phyloP scores from a whole-genome alignment of 1,284 basidiomycete genomes.

The Tremellales sp. region DNA sequence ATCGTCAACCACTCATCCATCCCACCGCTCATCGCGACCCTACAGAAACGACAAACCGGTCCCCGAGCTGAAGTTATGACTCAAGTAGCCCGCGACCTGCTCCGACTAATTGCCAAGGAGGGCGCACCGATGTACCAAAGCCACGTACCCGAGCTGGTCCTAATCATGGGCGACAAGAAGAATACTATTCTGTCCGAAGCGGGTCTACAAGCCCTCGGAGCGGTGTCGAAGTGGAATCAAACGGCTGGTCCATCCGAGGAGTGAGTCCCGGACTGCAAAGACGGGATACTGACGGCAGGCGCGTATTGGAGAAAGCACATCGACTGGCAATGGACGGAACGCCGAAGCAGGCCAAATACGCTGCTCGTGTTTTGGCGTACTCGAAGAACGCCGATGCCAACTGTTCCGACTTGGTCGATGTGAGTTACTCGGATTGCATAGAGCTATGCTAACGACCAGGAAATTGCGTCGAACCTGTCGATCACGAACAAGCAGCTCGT shows the following conservation, averaged over 20 bases:
- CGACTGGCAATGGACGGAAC: conserved; percentile 62
- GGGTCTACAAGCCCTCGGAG: conserved; percentile 69
- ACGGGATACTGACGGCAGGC: conserved; percentile 4
- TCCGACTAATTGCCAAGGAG: conserved; percentile 67
- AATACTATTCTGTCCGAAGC: conserved; percentile 62
- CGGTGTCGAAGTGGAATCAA: conserved; percentile 60
- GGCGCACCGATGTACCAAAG: conserved; percentile 67
- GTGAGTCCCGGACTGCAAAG: conserved; percentile 51
- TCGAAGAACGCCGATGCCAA: conserved; percentile 55
- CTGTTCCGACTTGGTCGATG: conserved; percentile 61
- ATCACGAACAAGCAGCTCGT: conserved; percentile 37
- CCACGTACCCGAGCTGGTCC: conserved; percentile 70
- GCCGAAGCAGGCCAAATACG: conserved; percentile 76
- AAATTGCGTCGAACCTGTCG: background rate
- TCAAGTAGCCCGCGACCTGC: conserved; percentile 36
- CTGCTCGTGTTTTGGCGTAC: conserved; percentile 69
- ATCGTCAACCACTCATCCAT: conserved; percentile 82
- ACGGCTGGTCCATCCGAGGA: conserved; percentile 61
- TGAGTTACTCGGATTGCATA: conserved; percentile 42
- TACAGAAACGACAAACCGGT: conserved; percentile 48
- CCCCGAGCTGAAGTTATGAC: conserved; percentile 12
- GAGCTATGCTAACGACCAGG: background rate
- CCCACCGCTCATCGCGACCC: conserved; percentile 63
- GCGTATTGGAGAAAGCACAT: conserved; percentile 59
- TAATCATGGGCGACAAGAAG: conserved; percentile 63